Evolutionary conservation across 208 protist species (phyloP), one percentile per base, ranked within the genome.

Genomic region (Leishmania gerbilli): DNA sequence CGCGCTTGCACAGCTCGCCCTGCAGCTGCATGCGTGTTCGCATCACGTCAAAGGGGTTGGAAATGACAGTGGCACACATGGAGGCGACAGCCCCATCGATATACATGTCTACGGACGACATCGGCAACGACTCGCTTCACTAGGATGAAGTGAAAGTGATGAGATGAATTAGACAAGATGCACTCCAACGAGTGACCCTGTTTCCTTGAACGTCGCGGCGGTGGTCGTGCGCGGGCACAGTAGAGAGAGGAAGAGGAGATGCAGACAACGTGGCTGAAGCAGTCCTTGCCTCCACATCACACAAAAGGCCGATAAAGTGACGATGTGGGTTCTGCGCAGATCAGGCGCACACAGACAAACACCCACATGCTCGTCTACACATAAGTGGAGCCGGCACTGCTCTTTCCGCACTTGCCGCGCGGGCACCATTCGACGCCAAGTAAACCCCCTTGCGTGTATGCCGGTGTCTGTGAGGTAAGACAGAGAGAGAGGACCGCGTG

Each of bases 21-120:
- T 95, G 92, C 47, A 95, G 81, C 81, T 94, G 90, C 85, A 94
- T 85, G 62, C 92, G 88, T 2, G 90, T 93, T 27, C 88, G 90
- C 86, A 95, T 93, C 69, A 94, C 89, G 60, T 95, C 92, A 51
- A 94, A 92, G 6, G 92, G 92, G 69, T 94, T 95, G 21, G 90
- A 93, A 56, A 95, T 64, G 47, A 94, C 19, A 5, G 83, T 84
- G 17, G 92, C 92, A 34, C 79, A 79, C 55, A 65, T 71, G 15
- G 90, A 92, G 15, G 89, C 89, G 56, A 90, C 74, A 45, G 85
- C 88, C 51, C 91, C 90, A 49, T 93, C 92, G 15, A 87, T 74
- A 49, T 88, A 90, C 85, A 90, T 89, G 74, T 93, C 87, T 1
- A 92, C 15, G 31, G 68, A 77, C 6, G 86, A 87, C 89, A 92